phyloP scores from a whole-genome alignment of 768 basidiomycete genomes.

The Leccinum olivaceopallidum region DNA sequence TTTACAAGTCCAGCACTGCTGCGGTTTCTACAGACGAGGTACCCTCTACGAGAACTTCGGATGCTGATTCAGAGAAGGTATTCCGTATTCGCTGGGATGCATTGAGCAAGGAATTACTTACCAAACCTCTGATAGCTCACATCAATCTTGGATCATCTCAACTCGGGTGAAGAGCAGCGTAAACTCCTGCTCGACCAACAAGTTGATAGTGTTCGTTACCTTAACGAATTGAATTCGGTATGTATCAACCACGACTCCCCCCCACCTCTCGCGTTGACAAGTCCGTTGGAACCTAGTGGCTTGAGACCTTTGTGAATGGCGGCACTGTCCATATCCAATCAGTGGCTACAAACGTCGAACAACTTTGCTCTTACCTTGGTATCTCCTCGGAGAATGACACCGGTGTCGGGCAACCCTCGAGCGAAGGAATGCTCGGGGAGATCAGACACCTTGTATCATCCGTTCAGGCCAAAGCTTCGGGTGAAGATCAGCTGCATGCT shows the following conservation, averaged over 20 bases:
- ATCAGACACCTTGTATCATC: constrained; percentile 37
- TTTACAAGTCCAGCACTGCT: constrained; percentile 13
- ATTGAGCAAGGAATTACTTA: background rate
- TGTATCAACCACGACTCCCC: constrained; percentile 20
- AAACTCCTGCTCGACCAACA: constrained; percentile 60
- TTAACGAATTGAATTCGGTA: constrained; percentile 70
- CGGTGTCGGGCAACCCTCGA: constrained; percentile 10
- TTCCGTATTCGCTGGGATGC: background rate
- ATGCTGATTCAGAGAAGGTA: constrained; percentile 24
- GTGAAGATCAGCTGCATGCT: constrained; percentile 31
- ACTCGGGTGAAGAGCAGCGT: constrained; percentile 48
- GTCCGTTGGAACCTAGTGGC: constrained; percentile 52
- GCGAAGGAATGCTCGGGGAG: constrained; percentile 34
- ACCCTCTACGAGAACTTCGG: constrained; percentile 3
- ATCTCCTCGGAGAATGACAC: constrained; percentile 25
- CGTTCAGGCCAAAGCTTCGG: constrained; percentile 33
- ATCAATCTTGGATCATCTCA: constrained; percentile 49
- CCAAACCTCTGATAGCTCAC: constrained; percentile 33
- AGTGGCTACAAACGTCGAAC: constrained; percentile 59
- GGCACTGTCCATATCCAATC: constrained; percentile 72
- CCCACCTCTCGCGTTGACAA: background rate
- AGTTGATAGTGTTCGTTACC: constrained; percentile 50
- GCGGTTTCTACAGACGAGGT: background rate
- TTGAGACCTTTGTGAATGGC: constrained; percentile 78
- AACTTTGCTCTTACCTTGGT: constrained; percentile 57